Base-by-base conservation (phyloP, 1,284 basidiomycete species). In the Ceratobasidium sp. region DNA sequence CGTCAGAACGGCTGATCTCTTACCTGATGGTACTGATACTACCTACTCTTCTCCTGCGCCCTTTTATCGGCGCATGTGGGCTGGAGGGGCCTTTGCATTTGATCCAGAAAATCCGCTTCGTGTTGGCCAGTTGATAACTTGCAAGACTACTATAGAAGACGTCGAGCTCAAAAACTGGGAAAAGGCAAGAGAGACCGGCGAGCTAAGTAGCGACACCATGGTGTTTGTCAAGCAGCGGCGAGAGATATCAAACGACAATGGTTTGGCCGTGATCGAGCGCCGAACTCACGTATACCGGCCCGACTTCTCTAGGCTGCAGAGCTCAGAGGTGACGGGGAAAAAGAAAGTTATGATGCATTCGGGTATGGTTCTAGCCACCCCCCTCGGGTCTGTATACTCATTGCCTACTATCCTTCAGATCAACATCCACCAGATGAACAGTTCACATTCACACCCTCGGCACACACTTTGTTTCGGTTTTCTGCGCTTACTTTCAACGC, bases 41-140 rank as follows among this genome's bases (percentile, higher is more conserved):
- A 86, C 89, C 71, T 88, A 90, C 72, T 87, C 87, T 76, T 89
- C 93, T 2, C 92, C 93, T 0, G 80, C 84, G 52, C 92, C 92
- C 0, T 94, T 91, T 80, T 85, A 86, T 21, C 84, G 90, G 52
- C 84, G 93, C 21, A 94, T 94, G 92, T 94, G 93, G 92, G 92
- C 91, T 0, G 87, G 90, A 23, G 92, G 93, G 0, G 84, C 81
- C 73, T 89, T 94, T 78, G 81, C 81, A 45, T 94, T 91, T 89
- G 84, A 87, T 75, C 77, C 79, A 26, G 76, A 78, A 62, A 82
- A 81, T 34, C 83, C 84, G 1, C 80, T 93, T 72, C 77, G 81
- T 28, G 81, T 92, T 26, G 92, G 90, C 10, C 81, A 84, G 45
- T 83, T 78, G 43, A 88, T 87, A 0, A 81, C 75, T 1, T 87